A percentile compares a stretch with the other conserved stretches of the same genome.
These are phyloP conservation scores for Xylaria sp. DNA, from an alignment of 2,329 filamentous ascomycete genomes.

Conservation along the genomic window DNA sequence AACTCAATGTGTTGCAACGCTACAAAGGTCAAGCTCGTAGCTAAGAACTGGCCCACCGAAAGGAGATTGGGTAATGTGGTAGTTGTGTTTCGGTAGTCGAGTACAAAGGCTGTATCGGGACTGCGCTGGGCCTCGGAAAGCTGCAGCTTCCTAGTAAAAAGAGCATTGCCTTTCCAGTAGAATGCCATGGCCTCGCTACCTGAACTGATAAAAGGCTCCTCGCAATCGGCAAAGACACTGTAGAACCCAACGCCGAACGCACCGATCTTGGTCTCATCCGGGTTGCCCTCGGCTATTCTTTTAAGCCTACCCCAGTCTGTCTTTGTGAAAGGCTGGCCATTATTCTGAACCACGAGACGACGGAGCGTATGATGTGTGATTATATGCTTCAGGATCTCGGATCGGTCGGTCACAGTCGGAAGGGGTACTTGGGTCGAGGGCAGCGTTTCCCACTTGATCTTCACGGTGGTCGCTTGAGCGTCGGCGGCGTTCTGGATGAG, in stretches of 20 bases:
- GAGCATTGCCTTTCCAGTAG: constrained; percentile 98
- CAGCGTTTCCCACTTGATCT: constrained; percentile 89
- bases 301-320: constrained; percentile 95
- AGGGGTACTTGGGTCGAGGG: constrained; percentile 84
- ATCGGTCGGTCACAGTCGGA: constrained; percentile 69
- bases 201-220: constrained; percentile 96
- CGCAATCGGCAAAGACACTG: constrained; percentile 97
- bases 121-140: constrained; percentile 73
- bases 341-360: constrained; percentile 89
- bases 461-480: constrained; percentile 88
- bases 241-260: constrained; percentile 99
- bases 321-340: constrained; percentile 86
- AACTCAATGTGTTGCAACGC: constrained; percentile 88
- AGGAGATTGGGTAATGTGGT: constrained; percentile 87
- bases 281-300: constrained; percentile 98
- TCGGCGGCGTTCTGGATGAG: constrained; percentile 99
- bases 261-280: constrained; percentile 98
- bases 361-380: constrained; percentile 86
- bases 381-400: constrained; percentile 81
- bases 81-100: constrained; percentile 91
- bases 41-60: constrained; percentile 89
- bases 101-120: constrained; percentile 86
- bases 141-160: constrained; percentile 89
- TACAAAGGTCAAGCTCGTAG: constrained; percentile 96
- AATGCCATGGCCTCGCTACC: constrained; percentile 96